A percentile compares a stretch with the other conserved stretches of the same genome.
Evolutionary conservation across 2,329 filamentous ascomycete species (phyloP).

Genomic region (Aspergillus quadrilineatus): DNA sequence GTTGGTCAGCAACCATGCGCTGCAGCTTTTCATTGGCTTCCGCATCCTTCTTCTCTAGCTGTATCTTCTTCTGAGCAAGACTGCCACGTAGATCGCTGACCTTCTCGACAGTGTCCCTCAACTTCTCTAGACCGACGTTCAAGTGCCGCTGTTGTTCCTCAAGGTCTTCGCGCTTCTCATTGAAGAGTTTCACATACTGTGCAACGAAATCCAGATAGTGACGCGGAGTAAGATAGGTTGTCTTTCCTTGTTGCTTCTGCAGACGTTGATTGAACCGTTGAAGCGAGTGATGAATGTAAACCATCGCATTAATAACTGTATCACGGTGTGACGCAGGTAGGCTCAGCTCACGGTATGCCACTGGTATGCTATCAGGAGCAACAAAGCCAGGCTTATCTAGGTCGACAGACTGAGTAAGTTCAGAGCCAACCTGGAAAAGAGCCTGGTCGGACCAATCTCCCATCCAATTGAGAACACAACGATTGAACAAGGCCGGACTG

Average conservation of each 20-base stretch:
- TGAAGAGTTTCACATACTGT: constrained; percentile 96
- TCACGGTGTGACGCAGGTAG: constrained; percentile 89
- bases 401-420: constrained; percentile 94
- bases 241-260: constrained; percentile 85
- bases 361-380: constrained; percentile 86
- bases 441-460: constrained; percentile 99
- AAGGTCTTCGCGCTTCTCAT: constrained; percentile 95
- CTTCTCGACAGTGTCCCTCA: constrained; percentile 95
- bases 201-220: constrained; percentile 98
- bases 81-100: constrained; percentile 88
- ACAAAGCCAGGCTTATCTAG: constrained; percentile 82
- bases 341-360: constrained; percentile 81
- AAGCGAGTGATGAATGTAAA: constrained; percentile 95
- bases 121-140: constrained; percentile 96
- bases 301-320: constrained; percentile 95
- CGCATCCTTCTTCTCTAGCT: constrained; percentile 88
- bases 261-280: constrained; percentile 86
- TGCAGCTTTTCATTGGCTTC: constrained; percentile 97
- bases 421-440: constrained; percentile 93
- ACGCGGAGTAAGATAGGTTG: constrained; percentile 89
- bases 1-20: constrained; percentile 94
- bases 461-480: constrained; percentile 99
- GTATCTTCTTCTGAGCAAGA: constrained; percentile 88
- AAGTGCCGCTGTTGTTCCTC: constrained; percentile 98
- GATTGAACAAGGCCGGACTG: constrained; percentile 97